A percentile compares a stretch with the other conserved stretches of the same genome.
Conservation (phyloP, 345 rosid genomes). For the Gossypium ekmanianum region DNA sequence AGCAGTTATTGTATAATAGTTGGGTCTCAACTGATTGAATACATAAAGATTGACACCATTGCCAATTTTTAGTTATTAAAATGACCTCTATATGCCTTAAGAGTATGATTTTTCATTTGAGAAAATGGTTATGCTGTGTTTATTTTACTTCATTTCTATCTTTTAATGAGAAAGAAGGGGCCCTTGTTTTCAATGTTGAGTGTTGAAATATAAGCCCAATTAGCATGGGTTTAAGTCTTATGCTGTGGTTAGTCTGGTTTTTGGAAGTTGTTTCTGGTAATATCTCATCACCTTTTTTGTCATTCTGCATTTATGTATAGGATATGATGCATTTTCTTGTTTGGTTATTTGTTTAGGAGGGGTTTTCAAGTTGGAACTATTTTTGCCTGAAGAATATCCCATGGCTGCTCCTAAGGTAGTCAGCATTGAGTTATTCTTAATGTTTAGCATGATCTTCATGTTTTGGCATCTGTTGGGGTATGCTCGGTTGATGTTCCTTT, state of each 20-base stretch:
- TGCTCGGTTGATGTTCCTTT: not conserved
- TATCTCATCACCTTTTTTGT: not conserved
- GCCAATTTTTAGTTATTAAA: not conserved
- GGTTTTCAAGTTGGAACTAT: slow-evolving; percentile 96
- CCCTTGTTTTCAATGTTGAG: not conserved
- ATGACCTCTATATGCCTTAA: not conserved
- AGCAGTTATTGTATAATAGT: not conserved
- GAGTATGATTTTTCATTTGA: not conserved
- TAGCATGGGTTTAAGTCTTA: too few species aligned
- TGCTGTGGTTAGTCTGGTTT: not conserved
- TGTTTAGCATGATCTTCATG: not conserved
- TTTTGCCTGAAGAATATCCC: slow-evolving; percentile 99
- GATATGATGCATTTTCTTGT: slow-evolving; percentile 15
- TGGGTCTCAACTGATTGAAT: not conserved
- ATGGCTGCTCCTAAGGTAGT: slow-evolving; percentile 99
- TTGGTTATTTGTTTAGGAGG: slow-evolving; percentile 56
- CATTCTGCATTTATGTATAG: not conserved
- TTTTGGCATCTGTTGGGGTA: not conserved
- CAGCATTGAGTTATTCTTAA: not conserved
- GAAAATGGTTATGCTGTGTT: not conserved
- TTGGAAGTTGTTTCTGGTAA: not conserved
- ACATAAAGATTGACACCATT: not conserved
- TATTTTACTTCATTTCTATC: not conserved
- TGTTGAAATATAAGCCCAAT: not conserved
- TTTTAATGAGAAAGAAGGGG: not conserved